A percentile compares a stretch with the other conserved stretches of the same genome.
phyloP scores from a whole-genome alignment of 305 asterid species.

The Andrographis paniculata region DNA sequence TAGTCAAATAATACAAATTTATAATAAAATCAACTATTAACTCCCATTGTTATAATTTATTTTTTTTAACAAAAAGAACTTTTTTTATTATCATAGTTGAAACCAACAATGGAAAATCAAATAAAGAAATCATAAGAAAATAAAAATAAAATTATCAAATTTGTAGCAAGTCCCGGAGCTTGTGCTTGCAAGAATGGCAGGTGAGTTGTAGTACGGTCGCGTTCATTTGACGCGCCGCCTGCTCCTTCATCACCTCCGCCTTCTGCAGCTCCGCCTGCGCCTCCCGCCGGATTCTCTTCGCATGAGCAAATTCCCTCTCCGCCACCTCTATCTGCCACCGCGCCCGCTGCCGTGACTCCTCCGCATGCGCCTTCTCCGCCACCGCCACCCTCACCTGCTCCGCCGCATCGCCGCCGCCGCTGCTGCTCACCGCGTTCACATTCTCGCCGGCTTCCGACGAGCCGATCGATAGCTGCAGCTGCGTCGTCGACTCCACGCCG shows the following conservation, averaged over 20 bases:
- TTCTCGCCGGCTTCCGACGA: constrained; percentile 17
- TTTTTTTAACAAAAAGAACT: no score
- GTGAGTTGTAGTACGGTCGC: constrained; percentile 36
- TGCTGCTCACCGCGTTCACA: not conserved
- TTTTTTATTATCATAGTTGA: no score
- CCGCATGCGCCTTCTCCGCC: constrained; percentile 44
- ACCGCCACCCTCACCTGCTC: constrained; percentile 31
- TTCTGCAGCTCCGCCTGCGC: constrained; percentile 43
- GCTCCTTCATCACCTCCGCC: constrained; percentile 34
- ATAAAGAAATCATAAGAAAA: no score
- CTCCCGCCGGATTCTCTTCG: constrained; percentile 42
- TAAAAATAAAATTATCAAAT: not conserved
- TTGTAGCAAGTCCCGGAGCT: constrained; percentile 19
- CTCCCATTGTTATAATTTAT: no score
- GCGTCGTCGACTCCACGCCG: constrained; percentile 13
- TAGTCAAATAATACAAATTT: no score
- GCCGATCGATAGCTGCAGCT: constrained; percentile 45
- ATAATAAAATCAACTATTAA: no score
- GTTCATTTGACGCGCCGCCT: constrained; percentile 32
- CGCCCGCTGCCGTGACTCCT: constrained; percentile 41
- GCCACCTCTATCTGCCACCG: constrained; percentile 41
- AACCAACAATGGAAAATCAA: no score
- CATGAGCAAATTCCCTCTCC: constrained; percentile 42
- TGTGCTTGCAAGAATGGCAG: constrained; percentile 41
- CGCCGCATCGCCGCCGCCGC: constrained; percentile 6